These are phyloP conservation scores for Suillus luteus DNA, from an alignment of 768 basidiomycete species.

Conservation along the genomic window DNA sequence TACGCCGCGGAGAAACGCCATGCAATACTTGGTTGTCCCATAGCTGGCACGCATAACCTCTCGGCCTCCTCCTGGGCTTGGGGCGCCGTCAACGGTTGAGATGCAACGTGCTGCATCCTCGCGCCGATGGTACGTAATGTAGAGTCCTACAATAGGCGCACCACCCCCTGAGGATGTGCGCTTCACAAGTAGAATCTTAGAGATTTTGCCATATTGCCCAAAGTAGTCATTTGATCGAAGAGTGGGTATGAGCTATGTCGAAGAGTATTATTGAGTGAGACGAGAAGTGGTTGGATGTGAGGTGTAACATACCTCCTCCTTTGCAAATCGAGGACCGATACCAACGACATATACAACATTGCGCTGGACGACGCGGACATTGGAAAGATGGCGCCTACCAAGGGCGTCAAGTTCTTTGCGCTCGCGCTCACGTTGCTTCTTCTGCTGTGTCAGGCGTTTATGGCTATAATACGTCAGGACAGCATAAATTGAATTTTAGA, in stretches of 20 bases:
- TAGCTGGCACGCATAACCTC: conserved; percentile 92
- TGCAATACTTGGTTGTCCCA: conserved; percentile 98
- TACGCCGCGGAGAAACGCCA: conserved; percentile 86
- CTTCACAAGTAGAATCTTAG: conserved; percentile 92
- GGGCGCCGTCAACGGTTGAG: conserved; percentile 86
- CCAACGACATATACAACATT: conserved; percentile 97
- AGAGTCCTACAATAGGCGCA: conserved; percentile 84
- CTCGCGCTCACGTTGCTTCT: conserved; percentile 92
- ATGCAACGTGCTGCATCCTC: conserved; percentile 96
- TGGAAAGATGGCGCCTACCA: conserved; percentile 83
- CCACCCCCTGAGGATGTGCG: conserved; percentile 75
- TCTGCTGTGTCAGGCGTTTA: conserved; percentile 92
- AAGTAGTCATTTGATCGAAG: conserved; percentile 96
- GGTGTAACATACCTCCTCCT: conserved; percentile 79
- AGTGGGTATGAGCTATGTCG: conserved; percentile 77
- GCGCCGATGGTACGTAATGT: conserved; percentile 92
- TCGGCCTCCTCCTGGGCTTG: conserved; percentile 86
- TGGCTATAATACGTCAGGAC: conserved; percentile 54
- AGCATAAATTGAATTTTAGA: conserved; percentile 19
- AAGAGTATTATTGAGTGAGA: conserved; percentile 6
- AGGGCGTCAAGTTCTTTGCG: conserved; percentile 91
- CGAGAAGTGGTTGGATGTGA: conserved; percentile 11
- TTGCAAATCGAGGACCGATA: conserved; percentile 90
- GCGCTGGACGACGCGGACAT: conserved; percentile 95
- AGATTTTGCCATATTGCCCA: conserved; percentile 98